phyloP scores from a whole-genome alignment of 352 stramenopile genomes.

The Elongisporangium anandrum region DNA sequence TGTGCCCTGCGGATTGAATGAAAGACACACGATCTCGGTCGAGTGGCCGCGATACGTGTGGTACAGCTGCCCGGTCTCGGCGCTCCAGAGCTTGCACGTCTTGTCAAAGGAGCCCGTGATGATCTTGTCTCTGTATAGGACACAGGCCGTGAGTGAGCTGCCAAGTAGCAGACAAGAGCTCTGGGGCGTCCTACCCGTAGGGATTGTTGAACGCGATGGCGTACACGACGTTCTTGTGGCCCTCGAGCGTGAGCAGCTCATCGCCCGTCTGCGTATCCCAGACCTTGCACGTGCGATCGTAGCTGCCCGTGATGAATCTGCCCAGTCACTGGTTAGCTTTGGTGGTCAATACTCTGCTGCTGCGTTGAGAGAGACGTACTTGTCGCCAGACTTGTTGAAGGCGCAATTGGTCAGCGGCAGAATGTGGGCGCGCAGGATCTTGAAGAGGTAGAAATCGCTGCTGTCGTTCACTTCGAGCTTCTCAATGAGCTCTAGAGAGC shows the following conservation, averaged over 20 bases:
- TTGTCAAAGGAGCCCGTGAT: conserved; percentile 96
- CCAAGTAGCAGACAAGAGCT: not conserved
- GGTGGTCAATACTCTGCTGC: not conserved
- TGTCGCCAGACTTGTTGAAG: conserved; percentile 96
- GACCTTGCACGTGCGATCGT: conserved; percentile 94
- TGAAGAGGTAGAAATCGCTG: conserved; percentile 96
- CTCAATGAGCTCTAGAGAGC: conserved; percentile 87
- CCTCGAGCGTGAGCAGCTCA: conserved; percentile 92
- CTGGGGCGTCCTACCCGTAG: conserved; percentile 58
- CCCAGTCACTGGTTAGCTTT: not conserved
- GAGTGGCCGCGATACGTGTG: conserved; percentile 94
- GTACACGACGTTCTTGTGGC: conserved; percentile 96
- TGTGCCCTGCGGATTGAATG: conserved; percentile 92
- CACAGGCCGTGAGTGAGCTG: conserved; percentile 6
- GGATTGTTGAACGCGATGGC: conserved; percentile 97
- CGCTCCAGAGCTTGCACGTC: conserved; percentile 95
- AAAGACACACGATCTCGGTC: conserved; percentile 96
- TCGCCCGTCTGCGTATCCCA: conserved; percentile 94
- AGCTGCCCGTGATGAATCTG: conserved; percentile 94
- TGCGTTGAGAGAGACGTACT: conserved; percentile 35
- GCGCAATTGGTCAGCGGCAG: conserved; percentile 95
- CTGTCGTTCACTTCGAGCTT: conserved; percentile 93
- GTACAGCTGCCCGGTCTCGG: conserved; percentile 90
- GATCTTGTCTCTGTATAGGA: conserved; percentile 81
- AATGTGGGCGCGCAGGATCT: conserved; percentile 94